A percentile compares a stretch with the other conserved stretches of the same genome.
Conservation (phyloP, 805 yeast species). For the Schizosaccharomyces lindneri region DNA sequence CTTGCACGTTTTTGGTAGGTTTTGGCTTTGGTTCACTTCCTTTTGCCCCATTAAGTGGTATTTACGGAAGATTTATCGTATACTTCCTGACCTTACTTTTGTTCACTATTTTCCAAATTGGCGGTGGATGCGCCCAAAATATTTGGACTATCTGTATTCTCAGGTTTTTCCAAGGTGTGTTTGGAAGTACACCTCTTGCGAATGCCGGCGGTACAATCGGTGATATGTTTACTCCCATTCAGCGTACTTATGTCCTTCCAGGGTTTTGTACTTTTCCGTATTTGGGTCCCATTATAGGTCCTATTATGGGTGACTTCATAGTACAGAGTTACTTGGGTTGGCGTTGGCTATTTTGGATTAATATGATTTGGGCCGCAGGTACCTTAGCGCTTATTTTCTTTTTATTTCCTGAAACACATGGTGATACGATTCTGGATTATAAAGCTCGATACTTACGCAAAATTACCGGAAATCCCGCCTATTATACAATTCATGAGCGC, state of each 20-base stretch:
- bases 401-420: slow-evolving; percentile 65
- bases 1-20: slow-evolving; percentile 32
- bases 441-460: slow-evolving; percentile 38
- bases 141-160: slow-evolving; percentile 37
- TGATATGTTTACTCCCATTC: slow-evolving; percentile 28
- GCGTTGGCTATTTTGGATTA: slow-evolving; percentile 58
- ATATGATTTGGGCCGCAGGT: slow-evolving; percentile 32
- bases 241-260: slow-evolving; percentile 7
- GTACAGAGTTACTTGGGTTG: slow-evolving; percentile 33
- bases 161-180: slow-evolving; percentile 51
- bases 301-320: slow-evolving; percentile 38
- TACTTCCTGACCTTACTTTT: slow-evolving; percentile 23
- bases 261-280: slow-evolving; percentile 7
- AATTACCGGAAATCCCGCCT: slow-evolving; percentile 13
- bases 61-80: slow-evolving; percentile 43
- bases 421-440: slow-evolving; percentile 49
- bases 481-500: background rate
- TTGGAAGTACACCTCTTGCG: slow-evolving; percentile 64
- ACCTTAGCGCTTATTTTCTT: slow-evolving; percentile 15
- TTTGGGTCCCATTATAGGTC: slow-evolving; percentile 23
- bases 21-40: slow-evolving; percentile 21
- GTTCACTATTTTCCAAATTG: slow-evolving; percentile 9
- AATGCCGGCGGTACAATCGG: slow-evolving; percentile 67
- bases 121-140: slow-evolving; percentile 23
- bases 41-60: slow-evolving; percentile 39